Percentiles rank a stretch among this genome's conserved stretches.
Conservation (phyloP, 148 eudicot species). For the Rhododendron kiyosumense region DNA sequence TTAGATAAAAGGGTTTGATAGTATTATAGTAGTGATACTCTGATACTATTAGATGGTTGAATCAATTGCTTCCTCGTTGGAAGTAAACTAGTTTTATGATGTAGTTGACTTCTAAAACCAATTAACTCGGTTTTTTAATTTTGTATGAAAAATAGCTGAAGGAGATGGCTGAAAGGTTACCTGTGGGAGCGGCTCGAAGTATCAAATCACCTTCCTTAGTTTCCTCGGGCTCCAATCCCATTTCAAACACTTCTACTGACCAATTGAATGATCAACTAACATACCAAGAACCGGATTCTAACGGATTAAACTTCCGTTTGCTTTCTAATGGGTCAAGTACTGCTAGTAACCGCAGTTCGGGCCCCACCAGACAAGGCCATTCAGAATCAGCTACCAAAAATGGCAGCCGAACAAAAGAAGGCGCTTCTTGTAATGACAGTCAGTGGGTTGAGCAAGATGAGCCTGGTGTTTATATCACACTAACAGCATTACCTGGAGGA, state of each 20-base stretch:
- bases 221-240: constrained; percentile 35
- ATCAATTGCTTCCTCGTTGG: not conserved
- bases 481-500: constrained; percentile 85
- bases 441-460: constrained; percentile 99
- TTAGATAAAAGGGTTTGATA: not conserved
- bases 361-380: constrained; percentile 42
- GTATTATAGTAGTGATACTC: not conserved
- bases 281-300: constrained; percentile 47
- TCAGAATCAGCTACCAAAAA: constrained; percentile 54
- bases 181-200: constrained; percentile 79
- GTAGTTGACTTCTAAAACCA: not conserved
- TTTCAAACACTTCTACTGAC: constrained; percentile 42
- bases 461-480: constrained; percentile 92
- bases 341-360: constrained; percentile 44
- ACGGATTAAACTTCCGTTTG: constrained; percentile 40
- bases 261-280: constrained; percentile 39
- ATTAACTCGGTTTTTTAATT: not conserved
- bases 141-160: constrained; percentile 46
- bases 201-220: constrained; percentile 52
- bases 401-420: constrained; percentile 56
- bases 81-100: not conserved
- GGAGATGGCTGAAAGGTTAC: constrained; percentile 96
- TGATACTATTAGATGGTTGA: not conserved
- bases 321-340: constrained; percentile 57
- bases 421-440: constrained; percentile 52